Conservation (phyloP, 2,329 filamentous ascomycete genomes). For the Aschersonia sp. region DNA sequence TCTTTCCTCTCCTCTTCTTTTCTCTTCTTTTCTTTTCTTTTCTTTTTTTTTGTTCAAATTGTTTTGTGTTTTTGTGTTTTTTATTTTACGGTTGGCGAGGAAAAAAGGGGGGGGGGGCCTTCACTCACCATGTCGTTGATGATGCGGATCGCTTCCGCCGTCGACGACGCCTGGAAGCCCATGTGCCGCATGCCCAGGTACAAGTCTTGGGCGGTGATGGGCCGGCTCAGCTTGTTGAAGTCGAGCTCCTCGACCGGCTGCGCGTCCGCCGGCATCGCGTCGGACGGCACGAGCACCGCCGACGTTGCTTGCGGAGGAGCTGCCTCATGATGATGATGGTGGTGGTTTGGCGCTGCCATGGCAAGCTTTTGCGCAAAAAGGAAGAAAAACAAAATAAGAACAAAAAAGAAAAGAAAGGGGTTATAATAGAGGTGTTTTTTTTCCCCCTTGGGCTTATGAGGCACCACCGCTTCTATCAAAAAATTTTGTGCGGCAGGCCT, state of each 20-base stretch:
- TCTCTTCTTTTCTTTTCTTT: too few relatives aligned
- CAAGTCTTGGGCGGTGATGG: constrained; percentile 76
- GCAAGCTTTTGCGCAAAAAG: background rate
- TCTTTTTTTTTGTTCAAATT: too few relatives aligned
- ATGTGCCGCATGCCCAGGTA: constrained; percentile 70
- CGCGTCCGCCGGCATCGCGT: constrained; percentile 64
- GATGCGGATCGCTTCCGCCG: constrained; percentile 77
- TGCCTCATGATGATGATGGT: constrained; percentile 13
- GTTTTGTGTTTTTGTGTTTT: too few relatives aligned
- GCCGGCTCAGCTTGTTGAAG: constrained; percentile 67
- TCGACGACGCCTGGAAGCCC: constrained; percentile 58
- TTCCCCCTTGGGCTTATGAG: too few relatives aligned
- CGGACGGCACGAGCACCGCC: constrained; percentile 75
- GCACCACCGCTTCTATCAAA: too few relatives aligned
- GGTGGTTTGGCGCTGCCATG: background rate
- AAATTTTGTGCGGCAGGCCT: too few relatives aligned
- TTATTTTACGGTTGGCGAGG: background rate
- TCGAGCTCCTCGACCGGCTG: constrained; percentile 80
- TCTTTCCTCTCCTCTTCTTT: too few relatives aligned
- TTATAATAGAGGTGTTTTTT: too few relatives aligned
- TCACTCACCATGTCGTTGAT: constrained; percentile 81
- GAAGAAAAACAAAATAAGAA: too few relatives aligned
- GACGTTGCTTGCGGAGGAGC: constrained; percentile 53
- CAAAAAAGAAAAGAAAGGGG: too few relatives aligned
- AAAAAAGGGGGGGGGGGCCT: background rate